Percentiles rank a stretch among this genome's conserved stretches.
phyloP scores from a whole-genome alignment of 2,329 filamentous ascomycete species.

The Neophaeococcomyces mojaviensis region DNA sequence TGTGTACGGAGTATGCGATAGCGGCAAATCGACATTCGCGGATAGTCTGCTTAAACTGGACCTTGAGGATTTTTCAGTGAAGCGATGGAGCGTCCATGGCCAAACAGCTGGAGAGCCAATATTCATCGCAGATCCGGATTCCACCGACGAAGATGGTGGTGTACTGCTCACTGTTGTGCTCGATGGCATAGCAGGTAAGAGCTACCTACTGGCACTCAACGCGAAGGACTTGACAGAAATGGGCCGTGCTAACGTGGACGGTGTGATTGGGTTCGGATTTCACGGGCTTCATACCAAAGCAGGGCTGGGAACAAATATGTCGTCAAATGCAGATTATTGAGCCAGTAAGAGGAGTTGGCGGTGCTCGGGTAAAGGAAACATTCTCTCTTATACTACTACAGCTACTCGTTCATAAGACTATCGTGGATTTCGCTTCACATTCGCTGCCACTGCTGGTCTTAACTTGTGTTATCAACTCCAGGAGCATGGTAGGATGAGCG shows the following conservation, averaged over 20 bases:
- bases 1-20: slow-evolving; percentile 41
- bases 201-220: slow-evolving; percentile 47
- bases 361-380: too few relatives aligned
- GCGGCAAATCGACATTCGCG: slow-evolving; percentile 41
- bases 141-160: slow-evolving; percentile 45
- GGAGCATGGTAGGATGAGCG: too few relatives aligned
- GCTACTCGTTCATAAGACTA: too few relatives aligned
- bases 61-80: slow-evolving; percentile 32
- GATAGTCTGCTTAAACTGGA: slow-evolving; percentile 50
- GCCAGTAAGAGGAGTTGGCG: too few relatives aligned
- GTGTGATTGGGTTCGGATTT: slow-evolving; percentile 46
- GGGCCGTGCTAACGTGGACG: slow-evolving; percentile 43
- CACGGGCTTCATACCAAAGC: slow-evolving; percentile 33
- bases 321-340: slow-evolving; percentile 1
- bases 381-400: too few relatives aligned
- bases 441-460: too few relatives aligned
- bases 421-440: too few relatives aligned
- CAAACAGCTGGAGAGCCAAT: slow-evolving; percentile 50
- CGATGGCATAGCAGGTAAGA: slow-evolving; percentile 42
- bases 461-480: too few relatives aligned
- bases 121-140: slow-evolving; percentile 39
- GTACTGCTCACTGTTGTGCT: slow-evolving; percentile 47
- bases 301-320: not conserved
- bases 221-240: slow-evolving; percentile 44
- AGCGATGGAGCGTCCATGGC: slow-evolving; percentile 40